phyloP scores from a whole-genome alignment of 805 yeast species.

The Starmerella kuoi region DNA sequence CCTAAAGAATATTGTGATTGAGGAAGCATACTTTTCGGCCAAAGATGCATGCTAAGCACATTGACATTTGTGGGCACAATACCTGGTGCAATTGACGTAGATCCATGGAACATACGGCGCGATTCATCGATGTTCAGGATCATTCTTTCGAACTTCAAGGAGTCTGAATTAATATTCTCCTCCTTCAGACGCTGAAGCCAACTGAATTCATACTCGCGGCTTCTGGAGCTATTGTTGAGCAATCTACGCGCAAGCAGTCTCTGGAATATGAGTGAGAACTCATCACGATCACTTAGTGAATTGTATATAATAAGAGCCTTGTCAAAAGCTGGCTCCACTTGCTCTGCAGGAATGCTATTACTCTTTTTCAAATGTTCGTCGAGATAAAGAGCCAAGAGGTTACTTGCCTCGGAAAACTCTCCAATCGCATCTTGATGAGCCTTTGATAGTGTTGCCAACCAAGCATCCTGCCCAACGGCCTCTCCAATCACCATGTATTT shows the following conservation, averaged over 20 bases:
- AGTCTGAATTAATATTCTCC: conserved; percentile 5
- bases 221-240: conserved; percentile 70
- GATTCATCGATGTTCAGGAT: conserved; percentile 82
- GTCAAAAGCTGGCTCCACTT: conserved; percentile 54
- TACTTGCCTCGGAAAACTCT: conserved; percentile 2
- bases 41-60: conserved; percentile 58
- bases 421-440: not conserved
- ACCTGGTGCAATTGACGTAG: conserved; percentile 38
- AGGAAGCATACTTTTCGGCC: conserved; percentile 41
- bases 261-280: conserved; percentile 82
- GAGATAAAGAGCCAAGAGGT: conserved; percentile 37
- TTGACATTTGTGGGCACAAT: conserved; percentile 36
- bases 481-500: conserved; percentile 7
- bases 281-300: conserved; percentile 83
- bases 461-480: not conserved
- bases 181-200: conserved; percentile 14
- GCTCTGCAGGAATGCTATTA: conserved; percentile 45
- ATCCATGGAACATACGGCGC: conserved; percentile 43
- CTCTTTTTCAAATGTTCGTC: conserved; percentile 69
- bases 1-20: conserved; percentile 8
- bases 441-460: not conserved
- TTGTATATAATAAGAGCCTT: conserved; percentile 78
- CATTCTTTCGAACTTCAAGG: conserved; percentile 71
- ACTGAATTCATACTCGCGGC: conserved; percentile 66
- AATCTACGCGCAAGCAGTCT: conserved; percentile 78